Percentiles rank a stretch among this genome's conserved stretches.
Conservation (phyloP, 805 yeast species). For the Candida ortonii region DNA sequence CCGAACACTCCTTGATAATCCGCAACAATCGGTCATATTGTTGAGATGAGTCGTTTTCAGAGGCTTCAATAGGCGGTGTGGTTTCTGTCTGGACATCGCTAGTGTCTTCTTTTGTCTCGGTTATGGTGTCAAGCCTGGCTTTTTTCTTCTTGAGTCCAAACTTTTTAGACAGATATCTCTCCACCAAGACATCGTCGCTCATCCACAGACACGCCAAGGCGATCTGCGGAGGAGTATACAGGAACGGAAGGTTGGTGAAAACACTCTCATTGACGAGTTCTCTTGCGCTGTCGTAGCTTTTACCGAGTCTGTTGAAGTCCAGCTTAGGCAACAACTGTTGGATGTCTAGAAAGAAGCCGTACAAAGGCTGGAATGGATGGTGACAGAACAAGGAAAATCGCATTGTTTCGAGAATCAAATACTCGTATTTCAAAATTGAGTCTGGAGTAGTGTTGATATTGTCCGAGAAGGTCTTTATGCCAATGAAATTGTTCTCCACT, state of each 20-base stretch:
- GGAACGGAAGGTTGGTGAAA: slow-evolving; percentile 70
- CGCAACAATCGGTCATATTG: slow-evolving; percentile 44
- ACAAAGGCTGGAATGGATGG: slow-evolving; percentile 85
- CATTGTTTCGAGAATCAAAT: slow-evolving; percentile 66
- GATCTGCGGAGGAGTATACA: slow-evolving; percentile 91
- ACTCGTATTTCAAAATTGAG: slow-evolving; percentile 76
- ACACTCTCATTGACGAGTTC: slow-evolving; percentile 63
- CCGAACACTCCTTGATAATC: slow-evolving; percentile 49
- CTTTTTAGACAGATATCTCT: slow-evolving; percentile 64
- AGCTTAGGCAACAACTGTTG: slow-evolving; percentile 56
- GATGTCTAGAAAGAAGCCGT: slow-evolving; percentile 90
- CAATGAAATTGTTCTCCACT: slow-evolving; percentile 84
- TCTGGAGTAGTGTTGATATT: slow-evolving; percentile 65
- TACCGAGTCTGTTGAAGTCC: slow-evolving; percentile 59
- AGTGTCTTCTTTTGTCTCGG: slow-evolving; percentile 13
- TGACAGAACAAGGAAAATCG: slow-evolving; percentile 81
- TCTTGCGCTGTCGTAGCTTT: slow-evolving; percentile 68
- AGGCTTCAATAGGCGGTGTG: neutral
- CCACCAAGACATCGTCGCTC: slow-evolving; percentile 60
- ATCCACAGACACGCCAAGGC: slow-evolving; percentile 82
- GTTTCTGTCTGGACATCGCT: slow-evolving; percentile 10
- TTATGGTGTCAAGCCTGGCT: slow-evolving; percentile 16
- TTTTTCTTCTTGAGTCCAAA: slow-evolving; percentile 38
- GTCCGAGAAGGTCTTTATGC: slow-evolving; percentile 75
- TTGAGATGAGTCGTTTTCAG: slow-evolving; percentile 16